Evolutionary conservation across 495 filamentous ascomycete species (phyloP).

Genomic region (Podospora pseudoanserina): DNA sequence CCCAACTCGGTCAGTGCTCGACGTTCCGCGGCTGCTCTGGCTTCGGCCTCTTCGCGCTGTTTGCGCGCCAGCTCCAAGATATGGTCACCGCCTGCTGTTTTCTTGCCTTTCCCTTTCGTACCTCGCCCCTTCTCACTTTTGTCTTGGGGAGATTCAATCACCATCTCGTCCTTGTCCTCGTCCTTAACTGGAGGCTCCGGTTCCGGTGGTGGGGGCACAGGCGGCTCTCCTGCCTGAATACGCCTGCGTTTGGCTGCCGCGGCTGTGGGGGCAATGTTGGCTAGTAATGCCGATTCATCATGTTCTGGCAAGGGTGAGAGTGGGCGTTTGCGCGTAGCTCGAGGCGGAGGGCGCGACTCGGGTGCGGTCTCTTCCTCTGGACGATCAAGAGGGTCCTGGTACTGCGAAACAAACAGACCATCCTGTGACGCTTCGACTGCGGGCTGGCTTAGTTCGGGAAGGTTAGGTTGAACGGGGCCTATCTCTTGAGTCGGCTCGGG

Average conservation of each 20-base stretch:
- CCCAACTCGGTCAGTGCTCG: conserved; percentile 50
- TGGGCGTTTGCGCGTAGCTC: conserved; percentile 45
- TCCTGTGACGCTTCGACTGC: conserved; percentile 22
- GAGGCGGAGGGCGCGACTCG: conserved; percentile 20
- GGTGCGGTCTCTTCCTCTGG: conserved; percentile 18
- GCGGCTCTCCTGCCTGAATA: conserved; percentile 46
- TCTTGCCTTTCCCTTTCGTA: conserved; percentile 48
- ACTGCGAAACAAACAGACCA: conserved; percentile 33
- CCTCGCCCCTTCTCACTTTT: conserved; percentile 21
- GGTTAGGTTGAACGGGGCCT: background rate
- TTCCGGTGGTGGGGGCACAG: conserved; percentile 28
- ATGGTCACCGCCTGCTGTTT: conserved; percentile 50
- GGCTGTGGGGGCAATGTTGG: conserved; percentile 65
- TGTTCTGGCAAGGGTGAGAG: conserved; percentile 34
- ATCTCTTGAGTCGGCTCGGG: background rate
- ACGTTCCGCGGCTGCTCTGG: conserved; percentile 56
- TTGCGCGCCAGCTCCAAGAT: conserved; percentile 65
- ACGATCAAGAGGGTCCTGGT: conserved; percentile 30
- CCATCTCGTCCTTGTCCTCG: conserved; percentile 20
- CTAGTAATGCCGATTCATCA: conserved; percentile 51
- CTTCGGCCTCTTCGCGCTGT: conserved; percentile 66
- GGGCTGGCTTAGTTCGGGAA: background rate
- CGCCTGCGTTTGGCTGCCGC: conserved; percentile 68
- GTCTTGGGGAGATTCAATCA: conserved; percentile 16
- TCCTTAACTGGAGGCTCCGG: conserved; percentile 14